Evolutionary conservation across 495 filamentous ascomycete genomes (phyloP).

Genomic region (Annulohypoxylon moriforme): DNA sequence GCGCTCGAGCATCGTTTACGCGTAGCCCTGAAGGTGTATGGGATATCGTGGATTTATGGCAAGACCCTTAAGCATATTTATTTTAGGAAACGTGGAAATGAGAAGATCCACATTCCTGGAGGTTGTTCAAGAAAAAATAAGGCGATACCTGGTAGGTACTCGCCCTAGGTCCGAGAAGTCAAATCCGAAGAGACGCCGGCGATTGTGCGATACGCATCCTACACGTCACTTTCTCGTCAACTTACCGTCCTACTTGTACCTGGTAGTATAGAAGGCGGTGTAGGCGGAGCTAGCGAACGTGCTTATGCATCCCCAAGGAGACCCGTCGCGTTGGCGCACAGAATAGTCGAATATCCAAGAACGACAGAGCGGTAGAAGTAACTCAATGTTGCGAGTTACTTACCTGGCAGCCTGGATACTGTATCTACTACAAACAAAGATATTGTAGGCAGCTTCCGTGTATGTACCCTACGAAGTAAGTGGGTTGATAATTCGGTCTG

Average conservation of each 20-base stretch:
- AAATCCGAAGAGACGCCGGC: conserved; percentile 35
- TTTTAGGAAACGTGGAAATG: conserved; percentile 26
- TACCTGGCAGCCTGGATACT: background rate
- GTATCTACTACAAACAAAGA: background rate
- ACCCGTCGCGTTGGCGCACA: conserved; percentile 21
- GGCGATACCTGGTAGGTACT: background rate
- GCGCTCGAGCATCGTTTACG: conserved; percentile 20
- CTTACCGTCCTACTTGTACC: background rate
- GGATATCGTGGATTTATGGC: background rate
- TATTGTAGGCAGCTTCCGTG: too few species aligned
- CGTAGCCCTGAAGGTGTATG: background rate
- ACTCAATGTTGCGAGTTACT: background rate
- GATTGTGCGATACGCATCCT: conserved; percentile 24
- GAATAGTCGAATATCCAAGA: conserved; percentile 10
- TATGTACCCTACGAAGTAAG: background rate
- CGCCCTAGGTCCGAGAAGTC: conserved; percentile 14
- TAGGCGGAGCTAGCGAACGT: conserved; percentile 16
- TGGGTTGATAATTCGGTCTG: background rate
- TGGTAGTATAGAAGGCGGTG: conserved; percentile 30
- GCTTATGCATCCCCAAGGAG: conserved; percentile 36
- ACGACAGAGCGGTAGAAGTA: background rate
- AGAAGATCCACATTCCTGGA: conserved; percentile 5
- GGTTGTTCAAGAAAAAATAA: background rate
- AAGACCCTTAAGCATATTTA: conserved; percentile 27
- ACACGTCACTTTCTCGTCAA: conserved; percentile 36